phyloP scores from a whole-genome alignment of 495 filamentous ascomycete genomes.

The Penicillium steckii region DNA sequence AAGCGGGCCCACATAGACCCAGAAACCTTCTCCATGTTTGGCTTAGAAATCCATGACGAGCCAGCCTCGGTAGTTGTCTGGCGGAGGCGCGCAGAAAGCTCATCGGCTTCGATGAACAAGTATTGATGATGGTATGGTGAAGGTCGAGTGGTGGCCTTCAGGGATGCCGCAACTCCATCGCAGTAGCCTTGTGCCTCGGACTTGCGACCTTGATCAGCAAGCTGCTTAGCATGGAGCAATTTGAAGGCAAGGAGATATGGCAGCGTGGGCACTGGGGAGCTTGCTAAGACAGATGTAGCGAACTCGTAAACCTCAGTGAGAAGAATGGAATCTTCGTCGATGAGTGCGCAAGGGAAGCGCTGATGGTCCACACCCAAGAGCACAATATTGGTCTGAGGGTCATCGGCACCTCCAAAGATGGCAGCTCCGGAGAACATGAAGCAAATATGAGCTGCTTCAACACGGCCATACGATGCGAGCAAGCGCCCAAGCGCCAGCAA shows the following conservation, averaged over 20 bases:
- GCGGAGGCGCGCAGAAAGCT: slow-evolving; percentile 75
- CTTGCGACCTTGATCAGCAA: slow-evolving; percentile 80
- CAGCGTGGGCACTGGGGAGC: slow-evolving; percentile 54
- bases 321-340: slow-evolving; percentile 79
- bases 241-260: slow-evolving; percentile 91
- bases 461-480: slow-evolving; percentile 80
- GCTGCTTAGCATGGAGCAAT: slow-evolving; percentile 74
- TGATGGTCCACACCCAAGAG: slow-evolving; percentile 82
- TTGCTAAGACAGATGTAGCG: slow-evolving; percentile 64
- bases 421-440: slow-evolving; percentile 60
- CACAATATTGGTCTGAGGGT: slow-evolving; percentile 72
- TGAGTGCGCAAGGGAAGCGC: slow-evolving; percentile 60
- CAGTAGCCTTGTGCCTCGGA: slow-evolving; percentile 89
- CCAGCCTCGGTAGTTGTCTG: slow-evolving; percentile 74
- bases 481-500: slow-evolving; percentile 79
- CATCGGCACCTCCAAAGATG: slow-evolving; percentile 80
- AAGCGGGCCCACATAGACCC: slow-evolving; percentile 85
- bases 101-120: slow-evolving; percentile 74
- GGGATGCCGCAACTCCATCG: slow-evolving; percentile 74
- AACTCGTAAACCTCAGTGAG: slow-evolving; percentile 94
- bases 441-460: slow-evolving; percentile 91
- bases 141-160: slow-evolving; percentile 77
- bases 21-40: slow-evolving; percentile 92
- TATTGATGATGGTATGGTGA: slow-evolving; percentile 80
- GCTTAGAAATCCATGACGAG: slow-evolving; percentile 82